These are phyloP conservation scores for Lactarius pseudohatsudake DNA, from an alignment of 768 basidiomycete genomes.

Conservation along the genomic window DNA sequence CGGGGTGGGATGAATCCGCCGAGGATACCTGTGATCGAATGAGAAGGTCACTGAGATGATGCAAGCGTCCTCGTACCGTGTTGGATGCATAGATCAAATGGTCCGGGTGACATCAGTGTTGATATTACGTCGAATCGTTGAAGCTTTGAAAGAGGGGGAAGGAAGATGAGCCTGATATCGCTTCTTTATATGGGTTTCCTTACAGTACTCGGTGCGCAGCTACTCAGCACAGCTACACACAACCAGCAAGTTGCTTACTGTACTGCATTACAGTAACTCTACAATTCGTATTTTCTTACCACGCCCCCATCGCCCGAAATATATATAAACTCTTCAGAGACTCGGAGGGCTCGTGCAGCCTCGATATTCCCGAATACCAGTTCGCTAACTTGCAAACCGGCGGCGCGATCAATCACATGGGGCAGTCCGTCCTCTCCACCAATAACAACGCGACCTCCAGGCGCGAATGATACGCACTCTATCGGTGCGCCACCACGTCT, in stretches of 20 bases:
- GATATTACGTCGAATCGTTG: no score
- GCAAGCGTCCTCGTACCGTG: slow-evolving; percentile 43
- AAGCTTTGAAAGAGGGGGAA: slow-evolving; percentile 7
- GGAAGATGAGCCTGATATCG: background rate
- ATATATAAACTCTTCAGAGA: slow-evolving; percentile 19
- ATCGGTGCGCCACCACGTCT: slow-evolving; percentile 20
- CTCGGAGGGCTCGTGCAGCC: slow-evolving; percentile 23
- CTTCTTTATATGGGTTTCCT: background rate
- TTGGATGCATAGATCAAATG: slow-evolving; percentile 61
- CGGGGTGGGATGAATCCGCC: slow-evolving; percentile 76
- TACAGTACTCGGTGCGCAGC: background rate
- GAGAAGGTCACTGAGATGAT: slow-evolving; percentile 4
- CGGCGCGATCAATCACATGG: slow-evolving; percentile 15
- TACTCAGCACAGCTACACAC: slow-evolving; percentile 8
- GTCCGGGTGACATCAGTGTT: slow-evolving; percentile 48
- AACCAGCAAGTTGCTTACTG: background rate
- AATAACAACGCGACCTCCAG: slow-evolving; percentile 18
- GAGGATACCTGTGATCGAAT: slow-evolving; percentile 53
- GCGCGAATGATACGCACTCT: slow-evolving; percentile 16
- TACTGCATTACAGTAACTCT: background rate
- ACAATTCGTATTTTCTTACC: slow-evolving; percentile 25
- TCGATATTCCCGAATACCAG: slow-evolving; percentile 30
- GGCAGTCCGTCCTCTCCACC: slow-evolving; percentile 30
- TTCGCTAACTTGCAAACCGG: slow-evolving; percentile 16
- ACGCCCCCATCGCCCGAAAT: slow-evolving; percentile 27